phyloP scores from a whole-genome alignment of 179 eudicot species.

The Actinidia arguta region DNA sequence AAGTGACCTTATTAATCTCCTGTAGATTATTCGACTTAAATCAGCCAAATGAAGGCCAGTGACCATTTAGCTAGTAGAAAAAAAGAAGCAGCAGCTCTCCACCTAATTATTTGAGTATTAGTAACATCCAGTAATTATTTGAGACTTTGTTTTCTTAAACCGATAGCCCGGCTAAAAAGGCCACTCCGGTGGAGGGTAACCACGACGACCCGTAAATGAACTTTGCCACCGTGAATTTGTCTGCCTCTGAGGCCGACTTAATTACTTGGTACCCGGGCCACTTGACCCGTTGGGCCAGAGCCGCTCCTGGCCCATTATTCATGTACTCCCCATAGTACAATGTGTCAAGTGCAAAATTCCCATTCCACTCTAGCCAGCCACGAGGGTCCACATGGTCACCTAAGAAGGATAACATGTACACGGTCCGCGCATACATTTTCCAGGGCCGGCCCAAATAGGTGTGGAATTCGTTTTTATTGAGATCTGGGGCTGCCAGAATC shows the following conservation, averaged over 20 bases:
- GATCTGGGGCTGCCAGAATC: conserved; percentile 51
- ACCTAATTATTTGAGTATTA: not conserved
- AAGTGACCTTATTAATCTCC: not conserved
- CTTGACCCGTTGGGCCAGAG: conserved; percentile 41
- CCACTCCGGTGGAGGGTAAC: conserved; percentile 69
- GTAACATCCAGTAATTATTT: too few species aligned
- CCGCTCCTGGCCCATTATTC: conserved; percentile 57
- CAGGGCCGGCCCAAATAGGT: conserved; percentile 85
- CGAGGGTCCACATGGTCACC: conserved; percentile 61
- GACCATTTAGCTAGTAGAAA: not conserved
- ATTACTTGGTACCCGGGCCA: conserved; percentile 56
- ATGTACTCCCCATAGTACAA: conserved; percentile 67
- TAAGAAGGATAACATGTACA: conserved; percentile 50
- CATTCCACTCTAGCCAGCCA: conserved; percentile 74
- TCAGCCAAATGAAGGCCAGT: not conserved
- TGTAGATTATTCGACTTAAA: not conserved
- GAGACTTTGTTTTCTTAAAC: too few species aligned
- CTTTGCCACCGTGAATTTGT: conserved; percentile 56
- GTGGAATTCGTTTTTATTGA: conserved; percentile 46
- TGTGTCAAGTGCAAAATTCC: conserved; percentile 46
- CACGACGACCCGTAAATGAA: conserved; percentile 64
- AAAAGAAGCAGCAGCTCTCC: not conserved
- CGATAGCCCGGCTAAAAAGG: conserved; percentile 53
- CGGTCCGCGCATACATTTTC: conserved; percentile 67
- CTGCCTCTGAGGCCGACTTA: conserved; percentile 44